These are phyloP conservation scores for Rusavskia elegans DNA, from an alignment of 495 filamentous ascomycete genomes.

Conservation along the genomic window DNA sequence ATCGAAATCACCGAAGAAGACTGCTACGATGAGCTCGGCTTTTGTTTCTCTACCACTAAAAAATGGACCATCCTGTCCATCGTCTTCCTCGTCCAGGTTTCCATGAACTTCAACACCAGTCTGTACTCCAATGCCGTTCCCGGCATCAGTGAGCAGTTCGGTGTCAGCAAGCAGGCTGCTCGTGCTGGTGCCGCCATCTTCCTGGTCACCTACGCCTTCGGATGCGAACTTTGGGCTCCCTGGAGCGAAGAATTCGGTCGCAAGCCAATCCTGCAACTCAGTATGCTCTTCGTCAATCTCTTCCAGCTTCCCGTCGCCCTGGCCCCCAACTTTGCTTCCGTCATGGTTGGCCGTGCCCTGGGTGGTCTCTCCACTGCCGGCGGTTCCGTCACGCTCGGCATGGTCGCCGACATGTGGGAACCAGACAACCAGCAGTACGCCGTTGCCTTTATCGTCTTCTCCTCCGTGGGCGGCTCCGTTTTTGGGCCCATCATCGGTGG, in stretches of 20 bases:
- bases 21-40: constrained; percentile 41
- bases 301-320: constrained; percentile 40
- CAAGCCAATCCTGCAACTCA: constrained; percentile 37
- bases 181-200: constrained; percentile 42
- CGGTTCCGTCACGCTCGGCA: constrained; percentile 46
- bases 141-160: constrained; percentile 33
- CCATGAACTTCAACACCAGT: constrained; percentile 43
- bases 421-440: constrained; percentile 44
- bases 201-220: constrained; percentile 45
- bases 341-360: constrained; percentile 39
- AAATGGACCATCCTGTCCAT: constrained; percentile 49
- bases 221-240: constrained; percentile 51
- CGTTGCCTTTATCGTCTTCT: constrained; percentile 46
- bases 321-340: constrained; percentile 35
- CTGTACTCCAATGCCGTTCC: constrained; percentile 37
- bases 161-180: constrained; percentile 33
- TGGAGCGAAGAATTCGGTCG: constrained; percentile 50
- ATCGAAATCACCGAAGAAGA: constrained; percentile 38
- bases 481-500: constrained; percentile 46
- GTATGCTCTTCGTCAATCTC: constrained; percentile 41
- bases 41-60: constrained; percentile 29
- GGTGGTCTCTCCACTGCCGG: constrained; percentile 46
- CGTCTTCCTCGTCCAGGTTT: constrained; percentile 41
- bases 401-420: constrained; percentile 48
- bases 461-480: constrained; percentile 45